Conservation (phyloP, 805 yeast genomes). For the Dipodascus albidus region DNA sequence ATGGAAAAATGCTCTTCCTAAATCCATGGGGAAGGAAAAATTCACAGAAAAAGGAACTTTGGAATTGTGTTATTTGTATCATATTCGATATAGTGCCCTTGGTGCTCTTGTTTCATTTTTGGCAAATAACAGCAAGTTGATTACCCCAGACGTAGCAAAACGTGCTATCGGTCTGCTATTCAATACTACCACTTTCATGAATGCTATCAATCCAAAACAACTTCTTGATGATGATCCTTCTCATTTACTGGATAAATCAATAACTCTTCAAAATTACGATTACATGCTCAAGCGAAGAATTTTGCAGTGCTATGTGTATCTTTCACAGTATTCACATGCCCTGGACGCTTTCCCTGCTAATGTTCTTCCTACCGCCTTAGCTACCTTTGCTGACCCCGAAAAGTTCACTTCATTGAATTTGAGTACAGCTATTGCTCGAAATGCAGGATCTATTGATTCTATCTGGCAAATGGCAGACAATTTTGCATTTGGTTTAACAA, state of each 20-base stretch:
- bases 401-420: constrained; percentile 17
- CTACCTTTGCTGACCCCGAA: constrained; percentile 24
- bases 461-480: constrained; percentile 31
- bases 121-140: constrained; percentile 23
- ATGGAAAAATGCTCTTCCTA: constrained; percentile 50
- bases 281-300: constrained; percentile 33
- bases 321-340: constrained; percentile 16
- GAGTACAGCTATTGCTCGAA: constrained; percentile 22
- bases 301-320: constrained; percentile 33
- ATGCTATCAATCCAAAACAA: constrained; percentile 20
- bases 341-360: constrained; percentile 31
- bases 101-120: constrained; percentile 46
- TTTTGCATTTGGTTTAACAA: constrained; percentile 32
- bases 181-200: constrained; percentile 24
- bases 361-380: constrained; percentile 23
- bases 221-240: constrained; percentile 15
- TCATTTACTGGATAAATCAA: constrained; percentile 13
- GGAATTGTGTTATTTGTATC: constrained; percentile 29
- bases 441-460: constrained; percentile 18
- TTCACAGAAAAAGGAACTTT: constrained; percentile 26
- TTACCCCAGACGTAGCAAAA: constrained; percentile 33
- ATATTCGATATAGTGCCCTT: constrained; percentile 47
- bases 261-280: constrained; percentile 20
- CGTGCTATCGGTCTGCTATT: constrained; percentile 41
- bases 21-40: constrained; percentile 32